Base-by-base conservation (phyloP, 2,329 filamentous ascomycete species). In the Epichloe coenophiala region DNA sequence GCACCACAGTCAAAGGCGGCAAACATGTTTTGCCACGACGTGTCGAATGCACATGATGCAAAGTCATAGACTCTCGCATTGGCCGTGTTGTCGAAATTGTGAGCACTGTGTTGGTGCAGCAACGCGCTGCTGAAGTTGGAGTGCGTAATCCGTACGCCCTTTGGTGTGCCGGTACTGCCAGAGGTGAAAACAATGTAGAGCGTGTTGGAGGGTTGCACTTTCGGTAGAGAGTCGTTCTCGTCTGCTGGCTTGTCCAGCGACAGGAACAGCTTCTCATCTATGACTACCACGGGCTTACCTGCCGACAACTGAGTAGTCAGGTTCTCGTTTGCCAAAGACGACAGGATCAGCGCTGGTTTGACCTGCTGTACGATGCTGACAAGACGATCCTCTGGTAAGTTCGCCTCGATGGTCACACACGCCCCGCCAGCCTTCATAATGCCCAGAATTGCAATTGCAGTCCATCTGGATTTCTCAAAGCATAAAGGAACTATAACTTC, bases 131-230 rank as follows among this genome's bases (percentile, higher is more conserved):
- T 48, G 27, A 57, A 54, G 21, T 54, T 54, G 2, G 48, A 51
- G 48, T 60, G 58, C 7, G 56, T 54, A 13, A 63, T 55, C 23
- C 74, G 63, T n/a, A 75, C 71, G 37, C 73, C 74, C 60, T 77
- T 77, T 2, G 74, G 74, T 36, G 63, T 62, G 4, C 73, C 74
- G 11, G 40, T 36, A 19, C 69, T 73, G 15, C 74, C 74, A 15
- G 73, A 76, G n/a, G 74, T 76, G 56, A 76, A 77, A 58, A 75
- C 71, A 54, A 75, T 70, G 17, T 51, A 51, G n/a, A 57, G 33
- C 4, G 51, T 36, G 33, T 54, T 50, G 2, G 49, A 52, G 8
- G 56, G 51, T 17, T 41, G 35, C n/a, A 53, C 49, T n/a, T 49
- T 47, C 1, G 55, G 55, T 1, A 57, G 49, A 19, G 33, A 11